Conservation (phyloP, 169 alveolate species). For the Eimeria zaria region DNA sequence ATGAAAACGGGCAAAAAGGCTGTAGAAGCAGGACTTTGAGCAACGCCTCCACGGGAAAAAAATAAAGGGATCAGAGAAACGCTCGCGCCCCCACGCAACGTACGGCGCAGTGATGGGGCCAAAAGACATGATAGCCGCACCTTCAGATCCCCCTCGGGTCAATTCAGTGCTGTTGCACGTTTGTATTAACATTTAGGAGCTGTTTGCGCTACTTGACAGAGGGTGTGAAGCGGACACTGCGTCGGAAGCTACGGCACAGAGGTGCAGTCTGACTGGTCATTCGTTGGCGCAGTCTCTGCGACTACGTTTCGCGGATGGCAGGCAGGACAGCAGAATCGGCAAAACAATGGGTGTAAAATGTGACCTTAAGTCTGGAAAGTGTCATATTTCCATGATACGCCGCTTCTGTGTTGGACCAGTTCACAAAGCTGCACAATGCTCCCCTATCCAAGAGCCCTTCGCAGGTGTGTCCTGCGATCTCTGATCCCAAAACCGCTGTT, state of each 20-base stretch:
- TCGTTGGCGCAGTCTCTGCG: no score
- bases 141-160: neutral
- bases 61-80: neutral
- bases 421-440: neutral
- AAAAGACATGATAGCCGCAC: neutral
- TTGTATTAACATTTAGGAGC: neutral
- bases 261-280: no score
- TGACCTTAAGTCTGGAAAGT: no score
- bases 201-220: neutral
- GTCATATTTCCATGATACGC: no score
- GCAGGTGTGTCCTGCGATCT: neutral
- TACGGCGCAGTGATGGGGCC: neutral
- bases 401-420: no score
- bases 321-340: no score
- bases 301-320: no score
- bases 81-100: neutral
- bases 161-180: neutral
- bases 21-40: neutral
- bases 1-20: neutral
- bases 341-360: no score
- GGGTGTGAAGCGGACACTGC: neutral
- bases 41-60: neutral
- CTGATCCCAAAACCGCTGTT: neutral
- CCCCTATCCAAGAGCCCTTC: neutral
- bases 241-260: no score